Evolutionary conservation across 2,329 filamentous ascomycete species (phyloP).

Genomic region (Beauveria rudraprayagi): DNA sequence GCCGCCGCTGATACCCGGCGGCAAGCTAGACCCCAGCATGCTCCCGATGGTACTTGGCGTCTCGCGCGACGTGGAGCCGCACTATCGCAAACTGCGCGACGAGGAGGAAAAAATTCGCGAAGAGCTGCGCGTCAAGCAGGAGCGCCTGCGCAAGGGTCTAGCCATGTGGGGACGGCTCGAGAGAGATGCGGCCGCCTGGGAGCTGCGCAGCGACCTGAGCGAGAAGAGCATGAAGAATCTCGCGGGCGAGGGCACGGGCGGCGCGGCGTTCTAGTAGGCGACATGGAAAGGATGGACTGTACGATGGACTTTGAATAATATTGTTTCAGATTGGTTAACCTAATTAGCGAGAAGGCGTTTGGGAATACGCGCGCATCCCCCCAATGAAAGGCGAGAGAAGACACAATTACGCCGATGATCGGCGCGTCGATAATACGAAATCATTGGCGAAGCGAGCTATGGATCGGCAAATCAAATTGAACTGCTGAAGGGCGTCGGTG

Average conservation of each 20-base stretch:
- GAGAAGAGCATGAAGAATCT: conserved; percentile 50
- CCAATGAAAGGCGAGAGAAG: too few species aligned
- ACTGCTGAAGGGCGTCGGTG: too few species aligned
- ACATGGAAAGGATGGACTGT: neutral
- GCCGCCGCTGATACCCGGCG: conserved; percentile 44
- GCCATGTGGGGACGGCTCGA: conserved; percentile 46
- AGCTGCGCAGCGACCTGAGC: conserved; percentile 48
- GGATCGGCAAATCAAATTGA: too few species aligned
- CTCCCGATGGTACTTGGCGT: conserved; percentile 38
- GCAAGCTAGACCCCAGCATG: conserved; percentile 43
- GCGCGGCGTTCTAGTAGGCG: conserved; percentile 41
- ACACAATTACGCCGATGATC: too few species aligned
- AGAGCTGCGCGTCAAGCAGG: conserved; percentile 45
- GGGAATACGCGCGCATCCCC: too few species aligned
- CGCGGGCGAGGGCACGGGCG: conserved; percentile 47
- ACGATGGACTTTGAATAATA: neutral
- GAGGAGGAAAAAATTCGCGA: conserved; percentile 50
- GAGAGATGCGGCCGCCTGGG: conserved; percentile 45
- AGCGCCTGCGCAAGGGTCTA: conserved; percentile 45
- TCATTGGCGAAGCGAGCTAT: too few species aligned
- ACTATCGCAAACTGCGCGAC: conserved; percentile 45
- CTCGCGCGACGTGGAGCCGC: conserved; percentile 45
- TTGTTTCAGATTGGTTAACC: neutral
- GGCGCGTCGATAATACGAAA: too few species aligned
- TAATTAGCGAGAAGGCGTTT: neutral